Base-by-base conservation (phyloP, 345 rosid species). In the Psidium friedrichsthalianum region DNA sequence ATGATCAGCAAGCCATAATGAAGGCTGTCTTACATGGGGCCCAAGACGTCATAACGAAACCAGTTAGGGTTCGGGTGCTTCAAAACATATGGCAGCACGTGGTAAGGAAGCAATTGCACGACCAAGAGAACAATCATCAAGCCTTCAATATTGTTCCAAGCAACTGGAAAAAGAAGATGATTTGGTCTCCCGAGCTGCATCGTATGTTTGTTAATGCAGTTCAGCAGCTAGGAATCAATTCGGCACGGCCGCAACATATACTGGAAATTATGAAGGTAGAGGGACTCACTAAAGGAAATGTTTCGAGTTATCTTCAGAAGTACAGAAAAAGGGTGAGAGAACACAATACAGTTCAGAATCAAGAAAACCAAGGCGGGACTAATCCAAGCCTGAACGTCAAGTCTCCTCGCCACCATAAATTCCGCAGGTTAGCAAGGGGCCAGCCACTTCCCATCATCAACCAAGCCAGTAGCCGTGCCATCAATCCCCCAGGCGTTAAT, bases 11-110 rank as follows among this genome's bases (percentile, higher is more conserved):
- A 51, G 88, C 85, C 29, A 84, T 90, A 25, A 87, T 83, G 87
- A 90, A 86, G 55, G 91, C 91, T 16, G 83, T 89, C 13, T 82
- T 78, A 40, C 86, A 88, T 78, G 92, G 93, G 36, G 92, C 91
- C 5, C 84, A 90, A 82, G 91, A 90, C 85, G 90, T 86, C 78
- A 84, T 92, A n/a, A 84, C 88, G 25, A 92, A 92, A 69, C 91
- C 91, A 0, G 85, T 90, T 25, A 87, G 88, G 18, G 54, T 86
- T 32, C 89, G 87, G 83, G 88, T 88, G 54, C 82, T 92, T 83
- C 90, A 58, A 85, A 89, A 87, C 58, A 89, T 89, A 76, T 85
- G 89, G 90, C 89, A 86, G 81, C 85, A 86, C 85, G 78, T 90
- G 20, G 82, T 84, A 53, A 83, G 87, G 83, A 88, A 83, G 13